Percentiles rank a stretch among this genome's conserved stretches.
These are phyloP conservation scores for Pythium monospermum DNA, from an alignment of 352 stramenopile genomes.

Conservation along the genomic window DNA sequence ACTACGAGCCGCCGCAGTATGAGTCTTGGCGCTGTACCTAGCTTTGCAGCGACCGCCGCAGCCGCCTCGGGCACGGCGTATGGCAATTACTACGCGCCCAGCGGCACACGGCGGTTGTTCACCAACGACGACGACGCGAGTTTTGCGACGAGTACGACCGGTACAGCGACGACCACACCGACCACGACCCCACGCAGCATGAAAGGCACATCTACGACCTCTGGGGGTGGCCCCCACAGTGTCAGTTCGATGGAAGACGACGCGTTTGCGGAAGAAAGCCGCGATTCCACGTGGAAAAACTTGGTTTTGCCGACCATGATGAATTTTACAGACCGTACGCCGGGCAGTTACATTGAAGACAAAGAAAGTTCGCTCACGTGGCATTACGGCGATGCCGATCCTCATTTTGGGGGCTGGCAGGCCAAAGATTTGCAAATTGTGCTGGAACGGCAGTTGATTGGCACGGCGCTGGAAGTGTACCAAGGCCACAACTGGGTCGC, in stretches of 20 bases:
- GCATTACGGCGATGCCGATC: constrained; percentile 84
- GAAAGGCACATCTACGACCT: no score
- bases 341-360: constrained; percentile 79
- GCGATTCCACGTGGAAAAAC: constrained; percentile 77
- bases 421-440: constrained; percentile 89
- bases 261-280: constrained; percentile 24
- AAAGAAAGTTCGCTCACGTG: constrained; percentile 85
- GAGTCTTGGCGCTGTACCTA: constrained; percentile 14
- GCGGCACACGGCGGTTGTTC: no score
- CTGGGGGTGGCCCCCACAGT: no score
- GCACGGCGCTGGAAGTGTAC: constrained; percentile 83
- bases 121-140: no score
- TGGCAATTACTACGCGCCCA: constrained; percentile 6
- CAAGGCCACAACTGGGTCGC: constrained; percentile 80
- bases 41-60: background rate
- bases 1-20: constrained; percentile 10
- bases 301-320: constrained; percentile 74
- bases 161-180: background rate
- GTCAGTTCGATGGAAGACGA: background rate
- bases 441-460: constrained; percentile 80
- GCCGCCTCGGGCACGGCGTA: constrained; percentile 1
- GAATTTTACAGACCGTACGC: constrained; percentile 70
- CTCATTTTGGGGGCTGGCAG: constrained; percentile 85
- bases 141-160: background rate
- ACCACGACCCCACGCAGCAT: no score